Evolutionary conservation across 805 yeast genomes (phyloP), one percentile per base, ranked within the genome.

Genomic region (Wickerhamomyces pijperi): DNA sequence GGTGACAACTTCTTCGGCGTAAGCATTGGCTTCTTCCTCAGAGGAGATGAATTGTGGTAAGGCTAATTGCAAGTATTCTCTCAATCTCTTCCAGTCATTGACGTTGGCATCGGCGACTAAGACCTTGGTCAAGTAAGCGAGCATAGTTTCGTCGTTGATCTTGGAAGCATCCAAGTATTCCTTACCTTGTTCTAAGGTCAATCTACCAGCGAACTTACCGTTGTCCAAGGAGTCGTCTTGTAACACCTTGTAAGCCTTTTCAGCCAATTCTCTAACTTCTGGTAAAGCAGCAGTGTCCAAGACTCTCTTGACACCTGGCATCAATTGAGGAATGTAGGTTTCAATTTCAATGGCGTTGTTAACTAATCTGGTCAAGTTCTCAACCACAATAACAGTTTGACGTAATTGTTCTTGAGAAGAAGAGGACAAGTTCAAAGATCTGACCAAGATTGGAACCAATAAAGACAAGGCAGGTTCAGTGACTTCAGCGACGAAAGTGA

Each of bases 401-500:
- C 98, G 84, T 51, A 92, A 73, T 61, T 90, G 94, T 58, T 90
- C 97, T 65, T 92, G 96, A 16, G 97, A 82, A 4, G 94, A 81
- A 1, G 95, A 80, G 2, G 71, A 62, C 67, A 82, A 76, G 53
- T 81, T 82, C 54, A 90, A 70, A 3, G 97, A 90, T 59, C 88
- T 85, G 57, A 78, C 87, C 53, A 90, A 73, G 48, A 88, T 88
- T 36, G 98, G 98, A 35, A 85, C 97, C 54, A 90, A 69, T 41
- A 90, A 64, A 8, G 97, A 75, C 50, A 90, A 69, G 4, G 94
- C 94, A 5, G 97, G 94, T 65, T 88, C 97, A 14, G 97, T 92
- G 46, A 90, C 98, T 66, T 92, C 98, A 36, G 98, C 95, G 37
- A 90, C 97, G 60, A 90, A 90, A 0, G 98, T 92, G 39, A 90